These are phyloP conservation scores for Neurospora tetraspora DNA, from an alignment of 495 filamentous ascomycete genomes.

Conservation along the genomic window DNA sequence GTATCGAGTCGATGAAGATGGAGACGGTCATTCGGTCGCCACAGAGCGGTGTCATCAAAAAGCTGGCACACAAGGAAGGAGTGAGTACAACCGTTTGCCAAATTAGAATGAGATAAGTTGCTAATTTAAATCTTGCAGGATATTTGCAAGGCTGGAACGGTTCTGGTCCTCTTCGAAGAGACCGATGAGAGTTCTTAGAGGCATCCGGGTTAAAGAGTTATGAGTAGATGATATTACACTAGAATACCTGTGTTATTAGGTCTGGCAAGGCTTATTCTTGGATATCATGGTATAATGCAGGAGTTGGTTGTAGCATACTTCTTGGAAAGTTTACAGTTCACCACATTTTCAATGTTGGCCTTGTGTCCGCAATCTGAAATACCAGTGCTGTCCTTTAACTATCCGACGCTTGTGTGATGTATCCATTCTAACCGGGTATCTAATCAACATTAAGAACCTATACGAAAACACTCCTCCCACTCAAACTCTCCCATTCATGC, in stretches of 20 bases:
- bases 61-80: conserved; percentile 75
- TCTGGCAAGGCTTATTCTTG: not conserved
- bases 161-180: conserved; percentile 47
- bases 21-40: conserved; percentile 93
- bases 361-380: not conserved
- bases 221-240: not conserved
- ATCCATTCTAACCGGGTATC: not conserved
- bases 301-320: not conserved
- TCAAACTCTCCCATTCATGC: conserved; percentile 2
- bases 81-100: conserved; percentile 43
- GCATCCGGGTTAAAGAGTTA: not conserved
- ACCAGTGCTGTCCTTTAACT: not conserved
- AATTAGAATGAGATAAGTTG: not conserved
- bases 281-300: not conserved
- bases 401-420: not conserved
- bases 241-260: not conserved
- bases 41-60: conserved; percentile 67
- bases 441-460: not conserved
- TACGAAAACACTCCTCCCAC: not conserved
- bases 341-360: not conserved
- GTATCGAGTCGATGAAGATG: conserved; percentile 99
- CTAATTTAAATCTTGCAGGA: conserved; percentile 30
- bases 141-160: conserved; percentile 48
- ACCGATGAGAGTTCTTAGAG: not conserved
- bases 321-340: not conserved